Evolutionary conservation across 805 yeast species (phyloP), one percentile per base, ranked within the genome.

Genomic region (Sugiyamaella americana): DNA sequence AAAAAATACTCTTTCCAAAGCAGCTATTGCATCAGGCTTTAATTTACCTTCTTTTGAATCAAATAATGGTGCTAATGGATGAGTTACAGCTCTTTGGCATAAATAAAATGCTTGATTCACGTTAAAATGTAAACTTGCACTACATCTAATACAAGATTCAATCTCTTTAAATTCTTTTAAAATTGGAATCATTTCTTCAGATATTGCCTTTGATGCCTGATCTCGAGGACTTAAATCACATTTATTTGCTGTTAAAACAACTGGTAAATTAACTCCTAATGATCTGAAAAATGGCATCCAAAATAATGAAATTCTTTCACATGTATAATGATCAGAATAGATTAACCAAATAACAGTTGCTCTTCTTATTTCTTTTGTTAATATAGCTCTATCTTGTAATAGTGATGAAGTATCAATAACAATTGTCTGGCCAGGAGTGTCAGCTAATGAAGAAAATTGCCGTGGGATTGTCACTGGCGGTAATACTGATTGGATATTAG

Each of bases 301-400:
- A 63, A 88, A 88, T 20, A 91, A 69, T 2, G 96, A 80, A 3
- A 93, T 79, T 40, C 98, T 73, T 62, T 93, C 98, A 61, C 88
- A 93, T 0, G 98, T 87, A 60, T 88, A 93, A 58, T 88, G 95
- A 59, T 89, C 98, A 2, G 93, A 78, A 61, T 89, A 93, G 0
- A 93, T 87, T n/a, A 93, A 73, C 91, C 96, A 84, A 2, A 93
- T 84, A 11, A 88, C 97, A 64, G 86, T 91, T 0, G 97, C 93
- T 44, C 76, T 74, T 40, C 95, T 74, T 52, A 93, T 75, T 60
- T 87, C 96, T 26, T 74, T 70, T 48, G 84, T 86, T 11, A 93
- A 66, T 0, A 67, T 61, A 1, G 67, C 65, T 29, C 79, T 65
- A 58, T 87, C 94, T 1, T 81, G 73, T 1, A 87, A 58, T 24